Base-by-base conservation (phyloP, 495 filamentous ascomycete species). In the Trichoderma erinaceum region DNA sequence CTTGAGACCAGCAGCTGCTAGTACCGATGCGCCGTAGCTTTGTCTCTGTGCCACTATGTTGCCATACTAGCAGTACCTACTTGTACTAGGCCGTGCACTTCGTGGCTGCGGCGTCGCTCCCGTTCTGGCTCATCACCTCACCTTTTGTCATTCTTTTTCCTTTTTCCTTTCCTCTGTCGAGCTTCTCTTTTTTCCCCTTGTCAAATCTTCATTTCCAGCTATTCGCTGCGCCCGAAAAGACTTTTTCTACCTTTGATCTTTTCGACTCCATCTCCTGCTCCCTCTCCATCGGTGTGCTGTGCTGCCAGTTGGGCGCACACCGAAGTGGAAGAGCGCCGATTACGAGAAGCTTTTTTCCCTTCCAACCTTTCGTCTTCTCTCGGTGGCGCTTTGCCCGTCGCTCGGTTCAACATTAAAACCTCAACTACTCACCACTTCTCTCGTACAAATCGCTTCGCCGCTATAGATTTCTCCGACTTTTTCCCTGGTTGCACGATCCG, bases 221-320 rank as follows among this genome's bases (percentile, higher is more conserved):
- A n/a, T 52, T 18, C 2, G 18, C 48, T 7, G 8, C 48, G 48
- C 21, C 48, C n/a, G 5, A 52, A 21, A 10, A 21, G 18, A 11
- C 5, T 23, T 5, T 23, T 21, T 1, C 4, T 10, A 5, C 16
- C n/a, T 11, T 52, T 18, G 48, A 48, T 2, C n/a, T 18, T 18
- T 5, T 61, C 25, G 23, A 4, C 56, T 35, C 25, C 44, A 12
- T n/a, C 44, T 16, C 12, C 44, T 32, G 11, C 0, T 61, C 56
- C 29, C 56, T 29, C 56, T 32, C 23, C 56, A 27, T 61, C 25
- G 13, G 56, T 61, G 56, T 29, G 11, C 16, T 25, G 12, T 61
- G 23, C 56, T 61, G 56, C 56, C 56, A 61, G 25, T 25, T 61
- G 56, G 35, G 25, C 56, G 56, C 56, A 61, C 11, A 21, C 25